Evolutionary conservation across 306 rosid genomes (phyloP).

Genomic region (Sicyos edulis): DNA sequence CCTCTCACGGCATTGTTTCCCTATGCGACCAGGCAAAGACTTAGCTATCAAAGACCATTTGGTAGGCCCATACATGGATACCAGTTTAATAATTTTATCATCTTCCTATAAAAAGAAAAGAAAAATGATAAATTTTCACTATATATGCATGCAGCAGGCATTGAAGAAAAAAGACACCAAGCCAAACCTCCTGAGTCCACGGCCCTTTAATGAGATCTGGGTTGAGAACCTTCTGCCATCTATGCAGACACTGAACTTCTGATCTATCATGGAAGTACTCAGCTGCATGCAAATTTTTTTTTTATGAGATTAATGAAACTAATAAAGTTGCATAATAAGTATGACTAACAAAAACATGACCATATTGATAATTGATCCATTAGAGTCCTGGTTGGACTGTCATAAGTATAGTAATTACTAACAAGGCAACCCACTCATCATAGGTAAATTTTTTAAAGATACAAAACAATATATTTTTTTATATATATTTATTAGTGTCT

Average conservation of each 20-base stretch:
- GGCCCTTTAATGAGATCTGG: conserved; percentile 99
- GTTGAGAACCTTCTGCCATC: conserved; percentile 99
- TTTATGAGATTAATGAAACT: neutral
- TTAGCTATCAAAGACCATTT: conserved; percentile 96
- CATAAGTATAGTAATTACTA: conserved; percentile 1
- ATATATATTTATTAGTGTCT: no score
- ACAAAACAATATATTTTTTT: no score
- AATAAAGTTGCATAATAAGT: neutral
- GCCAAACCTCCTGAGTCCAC: conserved; percentile 85
- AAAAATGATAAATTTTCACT: conserved; percentile 4
- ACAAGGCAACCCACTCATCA: neutral
- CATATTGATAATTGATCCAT: neutral
- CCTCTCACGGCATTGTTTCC: conserved; percentile 98
- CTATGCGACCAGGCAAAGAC: conserved; percentile 96
- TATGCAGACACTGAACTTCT: conserved; percentile 96
- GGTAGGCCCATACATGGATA: conserved; percentile 70
- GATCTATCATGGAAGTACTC: conserved; percentile 83
- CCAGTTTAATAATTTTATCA: conserved; percentile 78
- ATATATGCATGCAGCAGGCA: conserved; percentile 21
- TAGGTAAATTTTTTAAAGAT: no score
- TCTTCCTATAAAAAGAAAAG: conserved; percentile 60
- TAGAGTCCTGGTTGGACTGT: neutral
- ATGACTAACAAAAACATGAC: neutral
- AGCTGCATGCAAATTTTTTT: conserved; percentile 52
- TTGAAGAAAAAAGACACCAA: conserved; percentile 15